Base-by-base conservation (phyloP, 2,329 filamentous ascomycete genomes). In the Phialophora macrospora region DNA sequence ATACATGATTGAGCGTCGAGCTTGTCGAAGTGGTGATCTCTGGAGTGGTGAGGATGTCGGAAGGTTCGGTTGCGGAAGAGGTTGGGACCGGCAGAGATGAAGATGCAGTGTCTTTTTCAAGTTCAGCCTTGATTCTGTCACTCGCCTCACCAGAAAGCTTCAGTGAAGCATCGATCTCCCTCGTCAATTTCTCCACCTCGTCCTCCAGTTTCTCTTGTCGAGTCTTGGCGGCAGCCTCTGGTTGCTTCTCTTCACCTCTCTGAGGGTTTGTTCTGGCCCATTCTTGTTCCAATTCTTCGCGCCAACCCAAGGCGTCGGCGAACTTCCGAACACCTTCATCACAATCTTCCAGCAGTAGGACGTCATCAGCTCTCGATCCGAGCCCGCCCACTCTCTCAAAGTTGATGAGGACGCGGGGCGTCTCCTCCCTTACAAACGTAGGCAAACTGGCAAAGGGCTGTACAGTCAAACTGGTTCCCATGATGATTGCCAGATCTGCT, bases 371-470 rank as follows among this genome's bases (percentile, higher is more conserved):
- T 28, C 92, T 82, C 7, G 84, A 84, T 0, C 95, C 95, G 41
- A 99, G 76, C 22, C 86, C 86, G 0, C 95, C 94, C 0, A 97
- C 95, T 41, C 81, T 81, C 76, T 97, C 91, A 78, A 89, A 84
- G 76, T 99, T 99, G 77, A 99, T 91, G 22, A 99, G 82, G 1
- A 99, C 80, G 9, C 95, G 85, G 0, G 94, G 95, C 2, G 85
- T 85, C 0, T 81, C 82, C 1, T 88, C 82, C 2, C 76, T 73
- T 24, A 87, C 88, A 70, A 89, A 80, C 14, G 84, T 79, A 0
- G 94, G 93, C 57, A 98, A 80, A 55, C 87, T 87, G 1, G 94
- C 92, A 76, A 99, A 99, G 0, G 95, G 95, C 68, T 93, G 91
- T 1, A 98, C 94, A 0, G 83, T 87, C 65, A 98, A 79, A 73